Percentiles rank a stretch among this genome's conserved stretches.
Conservation (phyloP, 23 red algal species). For the Agarophyton chilense region DNA sequence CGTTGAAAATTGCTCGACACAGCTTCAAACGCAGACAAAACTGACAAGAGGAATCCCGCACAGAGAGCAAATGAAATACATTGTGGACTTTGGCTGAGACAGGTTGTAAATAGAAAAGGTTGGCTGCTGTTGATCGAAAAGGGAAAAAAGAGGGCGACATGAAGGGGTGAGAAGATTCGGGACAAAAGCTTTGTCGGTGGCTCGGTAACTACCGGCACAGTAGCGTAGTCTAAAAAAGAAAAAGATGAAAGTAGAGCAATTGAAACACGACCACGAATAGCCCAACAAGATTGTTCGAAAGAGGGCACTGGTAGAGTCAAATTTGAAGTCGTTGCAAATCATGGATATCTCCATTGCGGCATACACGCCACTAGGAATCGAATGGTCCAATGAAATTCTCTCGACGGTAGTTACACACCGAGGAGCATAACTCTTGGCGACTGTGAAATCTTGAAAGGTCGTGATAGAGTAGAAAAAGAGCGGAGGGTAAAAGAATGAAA, state of each 20-base stretch:
- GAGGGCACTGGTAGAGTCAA: conserved; percentile 67
- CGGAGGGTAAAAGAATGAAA: no score
- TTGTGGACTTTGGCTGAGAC: conserved; percentile 23
- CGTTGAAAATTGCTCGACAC: conserved; percentile 57
- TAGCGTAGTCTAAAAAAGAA: conserved; percentile 60
- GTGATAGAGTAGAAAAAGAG: no score
- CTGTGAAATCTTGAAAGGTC: conserved; percentile 64
- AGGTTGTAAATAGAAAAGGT: conserved; percentile 44
- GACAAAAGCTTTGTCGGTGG: conserved; percentile 69
- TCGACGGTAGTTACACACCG: conserved; percentile 56
- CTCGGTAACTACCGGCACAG: conserved; percentile 43
- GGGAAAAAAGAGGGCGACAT: conserved; percentile 33
- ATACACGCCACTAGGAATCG: conserved; percentile 54
- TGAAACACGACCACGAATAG: conserved; percentile 57
- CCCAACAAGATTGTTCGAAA: conserved; percentile 42
- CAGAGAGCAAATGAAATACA: conserved; percentile 36
- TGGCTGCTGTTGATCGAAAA: conserved; percentile 32
- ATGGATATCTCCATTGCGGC: no score
- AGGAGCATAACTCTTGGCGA: conserved; percentile 64
- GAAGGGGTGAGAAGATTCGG: conserved; percentile 62
- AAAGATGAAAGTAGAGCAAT: conserved; percentile 53
- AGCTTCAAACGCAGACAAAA: conserved; percentile 64
- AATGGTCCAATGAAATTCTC: conserved; percentile 39
- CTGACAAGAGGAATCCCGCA: no score
- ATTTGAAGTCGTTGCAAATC: conserved; percentile 61